phyloP scores from a whole-genome alignment of 768 basidiomycete species.

The Tylopilus subfusipes region DNA sequence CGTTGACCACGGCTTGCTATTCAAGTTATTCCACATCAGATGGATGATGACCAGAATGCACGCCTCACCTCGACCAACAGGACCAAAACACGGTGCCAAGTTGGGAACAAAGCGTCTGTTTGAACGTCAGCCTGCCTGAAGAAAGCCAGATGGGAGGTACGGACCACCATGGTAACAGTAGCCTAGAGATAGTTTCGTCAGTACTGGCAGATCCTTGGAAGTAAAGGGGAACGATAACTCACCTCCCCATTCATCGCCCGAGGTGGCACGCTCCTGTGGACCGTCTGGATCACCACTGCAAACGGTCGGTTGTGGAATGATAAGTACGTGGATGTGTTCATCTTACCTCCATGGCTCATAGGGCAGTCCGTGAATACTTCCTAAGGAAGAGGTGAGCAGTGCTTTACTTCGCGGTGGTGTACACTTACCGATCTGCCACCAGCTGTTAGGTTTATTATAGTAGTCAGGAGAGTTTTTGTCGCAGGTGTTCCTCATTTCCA shows the following conservation, averaged over 20 bases:
- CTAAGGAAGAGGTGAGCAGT: neutral
- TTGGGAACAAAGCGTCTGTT: slow-evolving; percentile 15
- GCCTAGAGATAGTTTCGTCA: slow-evolving; percentile 8
- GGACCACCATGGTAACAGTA: slow-evolving; percentile 17
- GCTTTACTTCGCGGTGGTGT: neutral
- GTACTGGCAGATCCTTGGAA: neutral
- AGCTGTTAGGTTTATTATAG: slow-evolving; percentile 13
- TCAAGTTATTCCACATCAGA: neutral
- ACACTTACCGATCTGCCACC: slow-evolving; percentile 18
- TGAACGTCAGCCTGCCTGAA: neutral
- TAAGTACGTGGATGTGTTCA: neutral
- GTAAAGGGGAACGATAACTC: neutral
- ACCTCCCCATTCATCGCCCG: neutral
- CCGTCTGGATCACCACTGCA: slow-evolving; percentile 18
- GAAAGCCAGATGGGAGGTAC: neutral
- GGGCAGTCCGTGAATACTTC: slow-evolving; percentile 17
- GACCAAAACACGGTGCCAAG: slow-evolving; percentile 14
- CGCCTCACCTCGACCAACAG: slow-evolving; percentile 9
- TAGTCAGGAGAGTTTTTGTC: neutral
- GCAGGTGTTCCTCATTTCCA: neutral
- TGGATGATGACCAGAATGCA: neutral
- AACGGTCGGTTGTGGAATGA: neutral
- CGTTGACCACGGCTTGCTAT: slow-evolving; percentile 16
- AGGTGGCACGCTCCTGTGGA: slow-evolving; percentile 1
- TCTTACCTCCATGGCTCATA: slow-evolving; percentile 11